A percentile compares a stretch with the other conserved stretches of the same genome.
Evolutionary conservation across 2,329 filamentous ascomycete species (phyloP).

Genomic region (Talaromyces sp.): DNA sequence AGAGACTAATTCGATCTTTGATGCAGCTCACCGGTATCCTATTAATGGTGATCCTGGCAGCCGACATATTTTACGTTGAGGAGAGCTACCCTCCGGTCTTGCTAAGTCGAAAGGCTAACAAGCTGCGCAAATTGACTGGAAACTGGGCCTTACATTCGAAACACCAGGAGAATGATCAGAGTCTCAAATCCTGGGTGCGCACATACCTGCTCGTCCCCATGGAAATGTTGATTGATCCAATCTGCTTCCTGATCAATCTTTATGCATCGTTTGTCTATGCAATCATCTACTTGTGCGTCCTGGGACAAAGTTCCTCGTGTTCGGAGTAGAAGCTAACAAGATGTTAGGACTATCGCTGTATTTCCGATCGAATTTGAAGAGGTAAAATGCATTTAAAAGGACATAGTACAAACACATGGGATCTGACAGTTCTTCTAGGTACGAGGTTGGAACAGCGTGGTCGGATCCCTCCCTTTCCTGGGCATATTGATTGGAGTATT

Average conservation of each 20-base stretch:
- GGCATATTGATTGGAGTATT: slow-evolving; percentile 42
- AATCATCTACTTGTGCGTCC: slow-evolving; percentile 43
- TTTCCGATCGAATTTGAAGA: slow-evolving; percentile 21
- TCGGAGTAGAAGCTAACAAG: neutral
- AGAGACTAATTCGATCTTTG: neutral
- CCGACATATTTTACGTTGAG: neutral
- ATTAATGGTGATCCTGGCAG: neutral
- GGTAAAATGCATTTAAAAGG: slow-evolving; percentile 29
- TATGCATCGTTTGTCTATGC: slow-evolving; percentile 45
- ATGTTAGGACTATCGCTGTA: neutral
- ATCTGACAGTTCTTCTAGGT: slow-evolving; percentile 22
- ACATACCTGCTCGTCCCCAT: slow-evolving; percentile 1
- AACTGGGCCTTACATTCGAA: slow-evolving; percentile 41
- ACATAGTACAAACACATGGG: no score
- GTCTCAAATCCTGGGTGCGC: slow-evolving; percentile 20
- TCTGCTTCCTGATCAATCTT: slow-evolving; percentile 34
- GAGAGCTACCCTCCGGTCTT: slow-evolving; percentile 47
- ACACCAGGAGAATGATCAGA: slow-evolving; percentile 36
- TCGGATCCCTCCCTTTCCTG: slow-evolving; percentile 41
- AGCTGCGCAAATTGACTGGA: slow-evolving; percentile 56
- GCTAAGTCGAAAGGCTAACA: slow-evolving; percentile 54
- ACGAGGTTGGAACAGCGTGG: slow-evolving; percentile 35
- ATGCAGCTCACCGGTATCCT: slow-evolving; percentile 1
- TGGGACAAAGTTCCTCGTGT: slow-evolving; percentile 33
- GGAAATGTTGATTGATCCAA: slow-evolving; percentile 34